These are phyloP conservation scores for Colletotrichum tofieldiae DNA, from an alignment of 2,329 filamentous ascomycete species.

Conservation along the genomic window DNA sequence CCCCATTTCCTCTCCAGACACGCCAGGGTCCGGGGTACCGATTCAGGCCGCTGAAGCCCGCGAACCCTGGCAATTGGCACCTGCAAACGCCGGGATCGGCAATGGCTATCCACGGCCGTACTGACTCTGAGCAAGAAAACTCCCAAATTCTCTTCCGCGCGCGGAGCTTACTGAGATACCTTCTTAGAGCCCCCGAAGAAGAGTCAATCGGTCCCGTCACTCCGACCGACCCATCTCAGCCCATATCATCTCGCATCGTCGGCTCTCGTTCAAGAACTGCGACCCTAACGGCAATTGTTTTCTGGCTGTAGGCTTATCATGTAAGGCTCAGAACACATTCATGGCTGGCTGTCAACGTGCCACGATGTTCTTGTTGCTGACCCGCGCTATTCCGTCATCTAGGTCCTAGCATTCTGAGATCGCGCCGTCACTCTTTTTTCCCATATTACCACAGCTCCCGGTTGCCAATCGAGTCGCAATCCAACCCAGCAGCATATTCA, in stretches of 20 bases:
- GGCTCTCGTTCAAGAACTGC: background rate
- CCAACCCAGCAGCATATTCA: background rate
- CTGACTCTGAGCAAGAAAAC: slow-evolving; percentile 36
- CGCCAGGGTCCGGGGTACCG: slow-evolving; percentile 37
- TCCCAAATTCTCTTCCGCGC: slow-evolving; percentile 41
- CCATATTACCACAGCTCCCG: background rate
- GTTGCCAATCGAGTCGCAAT: slow-evolving; percentile 11
- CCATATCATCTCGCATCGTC: background rate
- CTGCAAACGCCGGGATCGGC: slow-evolving; percentile 42
- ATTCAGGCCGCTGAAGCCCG: slow-evolving; percentile 36
- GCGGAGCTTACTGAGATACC: slow-evolving; percentile 39
- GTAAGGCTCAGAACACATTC: slow-evolving; percentile 13
- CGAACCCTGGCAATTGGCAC: slow-evolving; percentile 32
- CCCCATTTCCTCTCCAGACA: slow-evolving; percentile 4
- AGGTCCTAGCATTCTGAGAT: slow-evolving; percentile 34
- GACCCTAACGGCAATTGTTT: background rate
- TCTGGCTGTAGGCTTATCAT: slow-evolving; percentile 14
- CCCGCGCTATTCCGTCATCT: slow-evolving; percentile 41
- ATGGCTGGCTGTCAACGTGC: slow-evolving; percentile 13
- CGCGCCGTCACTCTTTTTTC: slow-evolving; percentile 30
- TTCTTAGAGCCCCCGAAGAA: slow-evolving; percentile 16
- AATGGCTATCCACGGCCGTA: slow-evolving; percentile 41
- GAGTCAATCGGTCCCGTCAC: slow-evolving; percentile 8
- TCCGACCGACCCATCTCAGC: slow-evolving; percentile 1
- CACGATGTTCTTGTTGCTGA: slow-evolving; percentile 42